Evolutionary conservation across 2,329 filamentous ascomycete species (phyloP), one percentile per base, ranked within the genome.

Genomic region (Akanthomyces lecanii): DNA sequence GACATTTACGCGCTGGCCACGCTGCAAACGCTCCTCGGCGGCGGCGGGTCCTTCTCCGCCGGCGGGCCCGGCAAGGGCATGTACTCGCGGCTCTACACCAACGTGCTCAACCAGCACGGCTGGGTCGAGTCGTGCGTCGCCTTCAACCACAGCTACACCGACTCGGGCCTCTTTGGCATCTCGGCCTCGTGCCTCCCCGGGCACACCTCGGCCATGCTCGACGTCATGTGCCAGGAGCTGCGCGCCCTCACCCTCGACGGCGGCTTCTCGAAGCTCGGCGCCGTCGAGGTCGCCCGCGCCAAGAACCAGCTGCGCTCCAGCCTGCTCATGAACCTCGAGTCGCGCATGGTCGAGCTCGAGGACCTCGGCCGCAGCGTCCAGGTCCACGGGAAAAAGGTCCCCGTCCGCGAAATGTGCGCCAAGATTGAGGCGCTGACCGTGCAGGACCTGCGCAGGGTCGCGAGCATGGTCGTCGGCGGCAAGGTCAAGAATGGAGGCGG

Each of bases 31-130:
- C 89, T 99, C 11, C 90, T 99, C 40, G 95, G 95, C 63, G 95
- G 95, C 54, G 95, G 95, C 55, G 95, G 95, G 28, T 97, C 93
- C 62, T 99, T 99, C 80, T 96, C 91, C 18, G 95, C 95, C 61
- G 95, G 95, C 70, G 95, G 95, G 0, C 95, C 95, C 5, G 95
- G 95, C 60, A 99, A 99, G 81, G 95, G 95, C 75, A 99, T 99
- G 95, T 98, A 98, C 82, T 96, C 91, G 44, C 89, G 95, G 14
- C 85, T 99, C 10, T 99, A 97, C 82, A 98, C 93, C 66, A 97
- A 97, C 74, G 94, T 98, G 0, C 85, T 99, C 58, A 99, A 99
- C 80, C 93, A 98, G 78, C 89, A 97, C 78, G 92, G 90, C 69
- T 99, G 94, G 94, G 92, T 99, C 30, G 95, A 99, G 78, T 93